These are phyloP conservation scores for Hypoxylon fragiforme DNA, from an alignment of 495 filamentous ascomycete genomes.

Conservation along the genomic window DNA sequence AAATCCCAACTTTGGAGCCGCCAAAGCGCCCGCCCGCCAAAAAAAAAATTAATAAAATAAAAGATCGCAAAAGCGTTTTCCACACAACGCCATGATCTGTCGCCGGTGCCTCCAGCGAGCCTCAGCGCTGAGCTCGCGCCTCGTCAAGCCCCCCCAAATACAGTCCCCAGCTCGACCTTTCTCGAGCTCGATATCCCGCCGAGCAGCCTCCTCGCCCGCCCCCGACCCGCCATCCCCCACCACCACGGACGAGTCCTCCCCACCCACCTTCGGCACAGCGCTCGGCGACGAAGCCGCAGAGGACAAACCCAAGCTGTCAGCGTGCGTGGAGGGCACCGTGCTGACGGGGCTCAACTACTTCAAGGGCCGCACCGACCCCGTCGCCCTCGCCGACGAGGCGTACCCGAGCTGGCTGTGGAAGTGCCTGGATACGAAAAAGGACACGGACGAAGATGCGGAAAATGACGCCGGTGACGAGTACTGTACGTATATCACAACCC, in stretches of 20 bases:
- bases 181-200: constrained; percentile 36
- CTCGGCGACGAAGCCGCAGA: constrained; percentile 15
- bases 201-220: constrained; percentile 36
- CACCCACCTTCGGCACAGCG: constrained; percentile 28
- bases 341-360: constrained; percentile 85
- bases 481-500: too few relatives aligned
- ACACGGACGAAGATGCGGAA: constrained; percentile 39
- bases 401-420: constrained; percentile 94
- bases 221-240: constrained; percentile 25
- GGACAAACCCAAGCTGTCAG: constrained; percentile 37
- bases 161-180: constrained; percentile 26
- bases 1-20: constrained; percentile 2
- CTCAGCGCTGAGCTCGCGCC: constrained; percentile 35
- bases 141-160: background rate
- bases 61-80: too few relatives aligned
- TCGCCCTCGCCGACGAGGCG: constrained; percentile 79
- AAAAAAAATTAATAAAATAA: too few relatives aligned
- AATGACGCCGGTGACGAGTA: constrained; percentile 64
- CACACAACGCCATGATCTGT: constrained; percentile 53
- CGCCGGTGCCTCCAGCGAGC: constrained; percentile 48
- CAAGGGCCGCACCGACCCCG: constrained; percentile 67
- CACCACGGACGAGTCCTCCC: constrained; percentile 23
- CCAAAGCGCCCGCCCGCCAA: background rate
- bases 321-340: constrained; percentile 68
- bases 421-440: constrained; percentile 63